phyloP scores from a whole-genome alignment of 2,329 filamentous ascomycete species.

The Pyrenochaeta sp. region DNA sequence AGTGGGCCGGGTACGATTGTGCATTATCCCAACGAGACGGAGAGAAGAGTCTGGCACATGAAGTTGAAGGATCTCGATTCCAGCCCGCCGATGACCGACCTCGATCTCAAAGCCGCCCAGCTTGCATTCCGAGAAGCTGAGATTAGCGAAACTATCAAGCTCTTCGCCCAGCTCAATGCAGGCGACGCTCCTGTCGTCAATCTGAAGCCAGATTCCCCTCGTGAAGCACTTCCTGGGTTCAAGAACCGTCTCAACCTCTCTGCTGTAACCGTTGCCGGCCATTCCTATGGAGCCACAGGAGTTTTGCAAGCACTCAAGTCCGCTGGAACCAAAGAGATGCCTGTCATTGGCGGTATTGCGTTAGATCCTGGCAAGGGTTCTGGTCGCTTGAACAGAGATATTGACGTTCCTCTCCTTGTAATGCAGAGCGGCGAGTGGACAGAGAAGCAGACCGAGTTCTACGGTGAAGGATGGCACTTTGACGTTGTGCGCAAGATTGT shows the following conservation, averaged over 20 bases:
- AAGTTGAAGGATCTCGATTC: constrained; percentile 42
- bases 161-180: constrained; percentile 50
- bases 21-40: constrained; percentile 40
- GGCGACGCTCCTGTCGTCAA: constrained; percentile 46
- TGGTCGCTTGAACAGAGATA: constrained; percentile 66
- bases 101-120: constrained; percentile 52
- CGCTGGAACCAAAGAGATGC: constrained; percentile 52
- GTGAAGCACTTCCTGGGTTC: constrained; percentile 58
- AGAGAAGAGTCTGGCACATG: constrained; percentile 49
- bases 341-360: constrained; percentile 65
- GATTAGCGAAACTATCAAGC: constrained; percentile 54
- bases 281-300: constrained; percentile 72
- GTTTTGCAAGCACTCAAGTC: constrained; percentile 67
- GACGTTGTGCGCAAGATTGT: constrained; percentile 67
- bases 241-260: constrained; percentile 61
- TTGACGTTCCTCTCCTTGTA: constrained; percentile 66
- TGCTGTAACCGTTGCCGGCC: constrained; percentile 65
- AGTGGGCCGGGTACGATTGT: constrained; percentile 55
- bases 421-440: constrained; percentile 73
- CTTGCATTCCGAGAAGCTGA: constrained; percentile 56
- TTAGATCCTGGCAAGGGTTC: constrained; percentile 72
- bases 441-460: constrained; percentile 63
- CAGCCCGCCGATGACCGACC: constrained; percentile 38
- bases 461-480: constrained; percentile 68
- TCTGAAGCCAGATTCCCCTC: constrained; percentile 58